Conservation (phyloP, 441 rosid species). For the Pelargonium myrrhifolium region DNA sequence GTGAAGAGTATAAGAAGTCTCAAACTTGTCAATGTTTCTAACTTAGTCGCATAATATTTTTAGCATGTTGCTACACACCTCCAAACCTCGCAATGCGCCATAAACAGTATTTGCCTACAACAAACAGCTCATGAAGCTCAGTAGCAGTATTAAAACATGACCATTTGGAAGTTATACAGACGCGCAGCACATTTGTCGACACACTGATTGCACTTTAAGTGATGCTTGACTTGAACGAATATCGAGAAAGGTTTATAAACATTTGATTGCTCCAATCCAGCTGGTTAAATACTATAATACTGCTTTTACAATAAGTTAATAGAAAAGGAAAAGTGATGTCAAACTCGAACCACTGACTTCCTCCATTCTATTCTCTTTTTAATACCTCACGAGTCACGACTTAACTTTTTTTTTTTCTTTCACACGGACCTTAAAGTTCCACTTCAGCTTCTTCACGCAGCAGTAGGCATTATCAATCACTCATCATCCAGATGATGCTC, state of each 20-base stretch:
- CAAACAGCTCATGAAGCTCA: constrained; percentile 14
- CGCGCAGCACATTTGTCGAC: neutral
- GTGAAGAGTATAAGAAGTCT: neutral
- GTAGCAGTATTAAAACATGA: neutral
- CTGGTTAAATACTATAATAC: neutral
- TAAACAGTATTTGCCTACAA: constrained; percentile 78
- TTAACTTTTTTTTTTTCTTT: neutral
- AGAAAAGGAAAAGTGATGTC: neutral
- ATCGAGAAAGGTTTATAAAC: neutral
- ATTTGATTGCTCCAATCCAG: neutral
- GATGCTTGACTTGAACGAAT: too few species aligned
- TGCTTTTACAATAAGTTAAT: too few species aligned
- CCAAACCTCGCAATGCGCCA: constrained; percentile 86
- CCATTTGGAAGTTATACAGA: neutral
- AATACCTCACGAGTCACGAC: neutral
- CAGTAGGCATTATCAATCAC: neutral
- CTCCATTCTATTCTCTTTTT: neutral
- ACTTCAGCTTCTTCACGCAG: neutral
- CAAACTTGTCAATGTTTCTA: neutral
- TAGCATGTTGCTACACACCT: constrained; percentile 40
- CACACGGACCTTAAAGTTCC: neutral
- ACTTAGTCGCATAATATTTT: neutral
- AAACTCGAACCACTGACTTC: neutral
- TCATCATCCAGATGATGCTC: neutral
- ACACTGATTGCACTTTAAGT: neutral